Evolutionary conservation across 2,329 filamentous ascomycete genomes (phyloP).

Genomic region (Penicillium sp.): DNA sequence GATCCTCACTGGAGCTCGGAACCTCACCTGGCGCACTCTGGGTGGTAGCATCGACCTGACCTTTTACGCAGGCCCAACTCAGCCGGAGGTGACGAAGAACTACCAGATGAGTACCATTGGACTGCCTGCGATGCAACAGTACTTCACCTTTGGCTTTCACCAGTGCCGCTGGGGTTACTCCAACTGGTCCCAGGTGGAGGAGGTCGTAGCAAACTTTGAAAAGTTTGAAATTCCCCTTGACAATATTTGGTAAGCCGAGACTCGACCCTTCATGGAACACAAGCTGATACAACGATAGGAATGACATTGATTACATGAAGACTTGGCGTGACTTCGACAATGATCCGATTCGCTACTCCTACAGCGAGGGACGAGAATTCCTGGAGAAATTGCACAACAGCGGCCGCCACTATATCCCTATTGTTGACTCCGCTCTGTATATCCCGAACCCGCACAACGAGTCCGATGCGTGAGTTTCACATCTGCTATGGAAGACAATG

Average conservation of each 20-base stretch:
- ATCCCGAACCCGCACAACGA: conserved; percentile 65
- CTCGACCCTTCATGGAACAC: not conserved
- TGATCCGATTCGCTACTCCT: conserved; percentile 50
- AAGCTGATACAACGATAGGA: conserved; percentile 10
- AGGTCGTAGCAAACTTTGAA: conserved; percentile 51
- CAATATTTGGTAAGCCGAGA: conserved; percentile 39
- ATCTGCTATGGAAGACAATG: conserved; percentile 4
- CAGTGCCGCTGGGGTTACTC: conserved; percentile 79
- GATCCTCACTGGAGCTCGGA: conserved; percentile 57
- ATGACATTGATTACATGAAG: conserved; percentile 56
- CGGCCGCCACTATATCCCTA: conserved; percentile 56
- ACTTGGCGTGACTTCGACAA: conserved; percentile 56
- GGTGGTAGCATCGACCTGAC: conserved; percentile 75
- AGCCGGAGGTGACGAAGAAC: conserved; percentile 62
- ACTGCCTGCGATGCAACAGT: conserved; percentile 71
- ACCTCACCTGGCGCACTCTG: conserved; percentile 67
- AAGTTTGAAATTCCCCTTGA: conserved; percentile 55
- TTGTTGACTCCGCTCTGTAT: conserved; percentile 63
- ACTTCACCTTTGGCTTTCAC: conserved; percentile 76
- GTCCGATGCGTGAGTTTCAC: conserved; percentile 55
- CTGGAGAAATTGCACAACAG: conserved; percentile 50
- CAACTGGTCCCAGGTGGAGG: conserved; percentile 63
- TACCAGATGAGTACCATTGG: conserved; percentile 65
- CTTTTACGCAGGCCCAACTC: conserved; percentile 68
- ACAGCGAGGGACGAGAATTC: conserved; percentile 48